These are phyloP conservation scores for Eutypa lata DNA, from an alignment of 2,329 filamentous ascomycete species.

Conservation along the genomic window DNA sequence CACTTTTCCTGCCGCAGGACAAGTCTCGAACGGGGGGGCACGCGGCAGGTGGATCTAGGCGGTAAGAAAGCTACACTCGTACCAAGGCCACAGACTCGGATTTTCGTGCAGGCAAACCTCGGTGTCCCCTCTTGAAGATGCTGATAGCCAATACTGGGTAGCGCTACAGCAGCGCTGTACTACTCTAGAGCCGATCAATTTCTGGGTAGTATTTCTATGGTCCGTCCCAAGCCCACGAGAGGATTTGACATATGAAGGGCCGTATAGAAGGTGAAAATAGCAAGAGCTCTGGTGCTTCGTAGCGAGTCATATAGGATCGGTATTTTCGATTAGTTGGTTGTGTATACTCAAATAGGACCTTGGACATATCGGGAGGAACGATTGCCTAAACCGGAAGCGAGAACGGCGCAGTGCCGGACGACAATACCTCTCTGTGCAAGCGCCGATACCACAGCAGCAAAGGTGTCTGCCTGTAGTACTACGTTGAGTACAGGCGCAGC, in stretches of 20 bases:
- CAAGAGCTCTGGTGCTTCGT: not conserved
- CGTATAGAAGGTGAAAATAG: not conserved
- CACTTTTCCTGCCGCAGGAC: constrained; percentile 19
- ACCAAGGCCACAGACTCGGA: constrained; percentile 21
- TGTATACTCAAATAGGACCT: constrained; percentile 10
- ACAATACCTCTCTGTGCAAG: not conserved
- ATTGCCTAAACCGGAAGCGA: constrained; percentile 25
- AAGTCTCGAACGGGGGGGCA: constrained; percentile 21
- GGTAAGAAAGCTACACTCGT: constrained; percentile 23
- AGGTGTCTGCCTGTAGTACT: not conserved
- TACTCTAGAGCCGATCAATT: constrained; percentile 19
- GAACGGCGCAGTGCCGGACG: constrained; percentile 2
- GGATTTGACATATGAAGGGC: not conserved
- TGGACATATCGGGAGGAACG: constrained; percentile 5
- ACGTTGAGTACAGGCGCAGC: constrained; percentile 4
- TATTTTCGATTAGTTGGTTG: constrained; percentile 15
- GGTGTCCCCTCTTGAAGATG: constrained; percentile 18
- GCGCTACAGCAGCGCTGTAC: constrained; percentile 25
- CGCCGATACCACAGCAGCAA: not conserved
- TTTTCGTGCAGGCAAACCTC: constrained; percentile 19
- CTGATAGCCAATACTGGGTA: constrained; percentile 16
- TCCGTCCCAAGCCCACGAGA: not conserved
- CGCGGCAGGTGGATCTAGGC: constrained; percentile 19
- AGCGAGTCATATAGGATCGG: constrained; percentile 17
- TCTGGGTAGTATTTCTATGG: not conserved